A percentile compares a stretch with the other conserved stretches of the same genome.
Conservation (phyloP, 2,329 filamentous ascomycete species). For the Hypoxylon sp. region DNA sequence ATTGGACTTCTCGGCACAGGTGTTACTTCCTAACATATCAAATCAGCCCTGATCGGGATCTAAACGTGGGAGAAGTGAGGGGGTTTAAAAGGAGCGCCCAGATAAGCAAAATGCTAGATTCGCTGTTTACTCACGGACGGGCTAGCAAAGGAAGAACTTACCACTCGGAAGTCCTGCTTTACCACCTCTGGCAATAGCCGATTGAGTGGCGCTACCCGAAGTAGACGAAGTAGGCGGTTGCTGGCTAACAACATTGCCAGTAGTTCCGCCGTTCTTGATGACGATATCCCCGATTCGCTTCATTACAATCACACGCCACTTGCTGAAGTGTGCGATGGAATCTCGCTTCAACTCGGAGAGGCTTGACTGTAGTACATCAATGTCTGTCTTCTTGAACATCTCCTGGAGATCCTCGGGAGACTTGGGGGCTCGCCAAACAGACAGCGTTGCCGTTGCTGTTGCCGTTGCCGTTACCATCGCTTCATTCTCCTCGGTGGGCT, state of each 20-base stretch:
- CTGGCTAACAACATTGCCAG: slow-evolving; percentile 47
- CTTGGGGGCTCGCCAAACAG: slow-evolving; percentile 50
- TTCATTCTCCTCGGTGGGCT: background rate
- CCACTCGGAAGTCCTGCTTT: slow-evolving; percentile 54
- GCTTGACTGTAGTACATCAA: slow-evolving; percentile 47
- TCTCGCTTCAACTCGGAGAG: slow-evolving; percentile 78
- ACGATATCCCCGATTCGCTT: slow-evolving; percentile 79
- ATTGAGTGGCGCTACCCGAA: slow-evolving; percentile 57
- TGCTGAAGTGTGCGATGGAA: slow-evolving; percentile 79
- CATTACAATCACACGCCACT: slow-evolving; percentile 82
- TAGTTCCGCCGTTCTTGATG: slow-evolving; percentile 60
- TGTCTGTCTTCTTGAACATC: slow-evolving; percentile 58
- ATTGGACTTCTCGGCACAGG: slow-evolving; percentile 63
- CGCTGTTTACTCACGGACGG: slow-evolving; percentile 30
- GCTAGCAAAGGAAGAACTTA: slow-evolving; percentile 52
- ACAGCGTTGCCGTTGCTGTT: slow-evolving; percentile 14
- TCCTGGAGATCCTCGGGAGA: slow-evolving; percentile 52
- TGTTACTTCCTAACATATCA: slow-evolving; percentile 50
- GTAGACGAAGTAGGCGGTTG: slow-evolving; percentile 35
- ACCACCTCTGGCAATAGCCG: slow-evolving; percentile 54
- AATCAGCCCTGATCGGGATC: slow-evolving; percentile 31
- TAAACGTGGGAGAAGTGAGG: background rate
- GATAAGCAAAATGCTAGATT: slow-evolving; percentile 34
- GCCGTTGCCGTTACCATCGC: background rate
- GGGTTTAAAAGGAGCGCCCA: background rate